Conservation (phyloP, 495 filamentous ascomycete genomes). For the Talaromyces trachyspermus region DNA sequence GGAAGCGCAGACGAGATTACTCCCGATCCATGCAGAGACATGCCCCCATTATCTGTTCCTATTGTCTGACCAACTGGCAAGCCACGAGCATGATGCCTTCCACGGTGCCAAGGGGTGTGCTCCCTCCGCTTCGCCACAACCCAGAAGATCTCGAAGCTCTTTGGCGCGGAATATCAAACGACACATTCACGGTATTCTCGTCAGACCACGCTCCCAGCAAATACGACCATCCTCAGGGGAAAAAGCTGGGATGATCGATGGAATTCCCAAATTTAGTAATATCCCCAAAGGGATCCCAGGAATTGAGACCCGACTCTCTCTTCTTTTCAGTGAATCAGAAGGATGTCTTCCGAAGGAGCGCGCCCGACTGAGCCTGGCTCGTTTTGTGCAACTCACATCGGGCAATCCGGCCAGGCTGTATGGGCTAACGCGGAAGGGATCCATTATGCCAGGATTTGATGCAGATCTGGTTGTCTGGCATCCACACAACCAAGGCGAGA, state of each 20-base stretch:
- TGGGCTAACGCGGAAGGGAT: conserved; percentile 50
- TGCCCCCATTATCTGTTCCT: conserved; percentile 60
- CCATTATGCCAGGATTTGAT: conserved; percentile 45
- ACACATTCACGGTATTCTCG: conserved; percentile 38
- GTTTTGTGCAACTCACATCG: conserved; percentile 51
- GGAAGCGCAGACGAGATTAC: conserved; percentile 44
- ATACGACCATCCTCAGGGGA: conserved; percentile 32
- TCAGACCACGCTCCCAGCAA: conserved; percentile 34
- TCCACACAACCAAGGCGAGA: conserved; percentile 14
- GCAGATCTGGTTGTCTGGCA: conserved; percentile 42
- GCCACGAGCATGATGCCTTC: conserved; percentile 26
- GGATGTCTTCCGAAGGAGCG: conserved; percentile 23
- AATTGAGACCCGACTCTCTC: conserved; percentile 48
- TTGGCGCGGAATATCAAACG: conserved; percentile 36
- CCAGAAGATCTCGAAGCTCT: conserved; percentile 32
- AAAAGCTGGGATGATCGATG: conserved; percentile 19
- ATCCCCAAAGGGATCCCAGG: conserved; percentile 53
- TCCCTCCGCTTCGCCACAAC: conserved; percentile 34
- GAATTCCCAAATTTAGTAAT: conserved; percentile 23
- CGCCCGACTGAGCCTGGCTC: conserved; percentile 33
- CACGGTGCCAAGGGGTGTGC: conserved; percentile 44
- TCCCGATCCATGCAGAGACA: conserved; percentile 56
- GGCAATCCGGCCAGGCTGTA: conserved; percentile 56
- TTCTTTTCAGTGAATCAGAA: background rate
- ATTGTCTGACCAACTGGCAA: conserved; percentile 41